A percentile compares a stretch with the other conserved stretches of the same genome.
Conservation (phyloP, 2,329 filamentous ascomycete genomes). For the Hypoxylon sp. region DNA sequence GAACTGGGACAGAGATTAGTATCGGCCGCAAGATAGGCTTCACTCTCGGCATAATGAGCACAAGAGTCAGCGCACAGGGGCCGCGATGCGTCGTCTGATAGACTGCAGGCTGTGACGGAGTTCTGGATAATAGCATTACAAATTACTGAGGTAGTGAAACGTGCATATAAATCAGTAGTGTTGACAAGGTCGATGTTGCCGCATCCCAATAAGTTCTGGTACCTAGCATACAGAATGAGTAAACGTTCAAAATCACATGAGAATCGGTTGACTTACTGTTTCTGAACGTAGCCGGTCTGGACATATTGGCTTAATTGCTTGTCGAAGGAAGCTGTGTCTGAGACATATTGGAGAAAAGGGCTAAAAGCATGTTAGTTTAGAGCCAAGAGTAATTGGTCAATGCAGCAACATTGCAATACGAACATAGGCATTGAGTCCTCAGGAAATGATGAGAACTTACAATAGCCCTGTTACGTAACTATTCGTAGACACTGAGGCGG, state of each 20-base stretch:
- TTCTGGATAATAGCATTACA: constrained; percentile 96
- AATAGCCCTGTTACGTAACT: constrained; percentile 50
- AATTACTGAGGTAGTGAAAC: constrained; percentile 91
- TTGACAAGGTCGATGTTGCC: constrained; percentile 81
- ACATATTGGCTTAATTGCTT: constrained; percentile 80
- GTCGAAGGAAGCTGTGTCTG: constrained; percentile 83
- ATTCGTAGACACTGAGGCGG: constrained; percentile 57
- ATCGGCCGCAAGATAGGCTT: constrained; percentile 86
- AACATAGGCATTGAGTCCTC: constrained; percentile 32
- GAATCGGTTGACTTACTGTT: constrained; percentile 73
- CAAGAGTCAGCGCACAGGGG: constrained; percentile 93
- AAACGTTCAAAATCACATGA: constrained; percentile 11
- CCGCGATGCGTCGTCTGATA: constrained; percentile 74
- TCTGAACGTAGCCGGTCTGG: constrained; percentile 78
- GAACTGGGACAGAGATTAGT: constrained; percentile 78
- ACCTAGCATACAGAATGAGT: constrained; percentile 69
- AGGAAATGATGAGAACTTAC: constrained; percentile 46
- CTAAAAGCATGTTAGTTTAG: constrained; percentile 61
- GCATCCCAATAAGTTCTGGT: constrained; percentile 85
- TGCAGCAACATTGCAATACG: not conserved
- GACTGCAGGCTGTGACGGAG: constrained; percentile 78
- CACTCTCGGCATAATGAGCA: constrained; percentile 88
- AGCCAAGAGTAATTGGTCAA: constrained; percentile 3
- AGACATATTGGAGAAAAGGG: constrained; percentile 88
- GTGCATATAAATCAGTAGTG: constrained; percentile 86